Evolutionary conservation across 202 grass and related monocot species (phyloP).

Genomic region (Zoysia matrella): DNA sequence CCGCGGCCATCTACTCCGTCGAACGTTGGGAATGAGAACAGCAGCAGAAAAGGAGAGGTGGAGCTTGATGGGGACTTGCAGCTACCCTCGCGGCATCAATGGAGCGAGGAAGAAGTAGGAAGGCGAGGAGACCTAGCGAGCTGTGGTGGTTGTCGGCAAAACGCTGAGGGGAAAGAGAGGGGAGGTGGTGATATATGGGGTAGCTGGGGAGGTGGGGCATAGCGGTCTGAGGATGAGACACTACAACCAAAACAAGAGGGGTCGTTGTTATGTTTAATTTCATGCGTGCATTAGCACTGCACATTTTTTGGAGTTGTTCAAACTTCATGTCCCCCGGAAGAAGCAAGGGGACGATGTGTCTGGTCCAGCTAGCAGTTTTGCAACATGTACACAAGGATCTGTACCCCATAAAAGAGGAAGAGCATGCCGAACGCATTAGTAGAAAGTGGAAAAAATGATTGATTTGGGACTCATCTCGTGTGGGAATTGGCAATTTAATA

Average conservation of each 20-base stretch:
- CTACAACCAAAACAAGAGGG: not conserved
- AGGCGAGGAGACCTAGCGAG: not conserved
- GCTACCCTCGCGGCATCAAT: not conserved
- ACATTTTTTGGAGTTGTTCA: constrained; percentile 7
- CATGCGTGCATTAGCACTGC: not conserved
- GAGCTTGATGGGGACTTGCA: not conserved
- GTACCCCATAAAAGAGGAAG: no score
- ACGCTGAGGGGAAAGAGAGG: no score
- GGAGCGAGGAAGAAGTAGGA: not conserved
- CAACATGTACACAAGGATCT: not conserved
- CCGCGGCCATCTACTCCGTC: constrained; percentile 10
- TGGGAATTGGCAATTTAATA: no score
- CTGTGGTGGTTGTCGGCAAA: not conserved
- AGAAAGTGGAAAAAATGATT: no score
- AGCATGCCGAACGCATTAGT: no score
- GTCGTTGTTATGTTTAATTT: constrained; percentile 20
- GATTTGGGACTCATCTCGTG: no score
- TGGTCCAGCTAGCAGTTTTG: not conserved
- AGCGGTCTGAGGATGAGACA: not conserved
- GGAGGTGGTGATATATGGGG: constrained; percentile 37
- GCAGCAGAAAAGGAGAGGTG: not conserved
- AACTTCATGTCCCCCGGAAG: constrained; percentile 12
- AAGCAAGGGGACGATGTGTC: not conserved
- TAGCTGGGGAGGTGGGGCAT: not conserved
- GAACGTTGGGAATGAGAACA: no score